Conservation (phyloP, 2,329 filamentous ascomycete genomes). For the Tolypocladium capitatum region DNA sequence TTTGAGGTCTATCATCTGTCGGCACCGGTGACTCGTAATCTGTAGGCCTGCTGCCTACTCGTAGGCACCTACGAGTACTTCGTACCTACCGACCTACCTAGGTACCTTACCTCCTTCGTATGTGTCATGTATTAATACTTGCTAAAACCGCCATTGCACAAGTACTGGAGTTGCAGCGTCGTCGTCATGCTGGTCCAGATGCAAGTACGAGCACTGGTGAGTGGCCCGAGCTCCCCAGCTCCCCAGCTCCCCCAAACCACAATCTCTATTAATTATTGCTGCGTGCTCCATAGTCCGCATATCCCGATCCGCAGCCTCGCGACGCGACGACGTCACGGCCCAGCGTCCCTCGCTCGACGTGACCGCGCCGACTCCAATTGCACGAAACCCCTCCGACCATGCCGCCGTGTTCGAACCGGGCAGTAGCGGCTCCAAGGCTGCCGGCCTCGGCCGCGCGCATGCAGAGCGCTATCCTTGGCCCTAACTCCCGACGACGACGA, state of each 20-base stretch:
- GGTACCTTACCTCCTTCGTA: too few species aligned
- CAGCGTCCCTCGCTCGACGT: background rate
- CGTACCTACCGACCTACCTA: too few species aligned
- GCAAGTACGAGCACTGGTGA: too few species aligned
- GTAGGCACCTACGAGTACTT: too few species aligned
- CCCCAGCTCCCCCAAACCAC: background rate
- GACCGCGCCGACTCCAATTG: background rate
- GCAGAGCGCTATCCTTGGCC: background rate
- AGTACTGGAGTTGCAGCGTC: too few species aligned
- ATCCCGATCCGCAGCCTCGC: background rate
- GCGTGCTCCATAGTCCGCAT: background rate
- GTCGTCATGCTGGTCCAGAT: too few species aligned
- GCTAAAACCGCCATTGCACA: too few species aligned
- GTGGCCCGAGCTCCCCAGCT: background rate
- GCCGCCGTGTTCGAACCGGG: background rate
- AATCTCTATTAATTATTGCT: background rate
- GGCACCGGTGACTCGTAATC: too few species aligned
- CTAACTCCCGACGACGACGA: constrained; percentile 1
- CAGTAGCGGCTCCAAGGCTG: background rate
- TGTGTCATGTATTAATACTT: too few species aligned
- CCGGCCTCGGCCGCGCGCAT: background rate
- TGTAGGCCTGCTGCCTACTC: too few species aligned
- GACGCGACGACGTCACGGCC: background rate
- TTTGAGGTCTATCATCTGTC: too few species aligned
- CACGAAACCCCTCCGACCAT: background rate